These are phyloP conservation scores for Neopestalotiopsis clavispora DNA, from an alignment of 2,329 filamentous ascomycete species.

Conservation along the genomic window DNA sequence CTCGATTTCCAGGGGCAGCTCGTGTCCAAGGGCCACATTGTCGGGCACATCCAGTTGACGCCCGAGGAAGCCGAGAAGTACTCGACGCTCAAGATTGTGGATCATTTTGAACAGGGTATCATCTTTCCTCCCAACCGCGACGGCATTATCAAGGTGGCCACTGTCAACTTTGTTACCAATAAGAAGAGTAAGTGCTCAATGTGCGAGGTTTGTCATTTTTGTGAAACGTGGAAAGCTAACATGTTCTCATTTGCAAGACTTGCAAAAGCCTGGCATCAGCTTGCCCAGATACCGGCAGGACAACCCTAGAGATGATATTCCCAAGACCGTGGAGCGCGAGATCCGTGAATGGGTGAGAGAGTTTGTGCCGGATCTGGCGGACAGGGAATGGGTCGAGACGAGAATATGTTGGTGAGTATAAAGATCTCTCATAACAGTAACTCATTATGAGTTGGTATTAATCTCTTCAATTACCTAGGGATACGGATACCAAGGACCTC, in stretches of 20 bases:
- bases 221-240: too few relatives aligned
- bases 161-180: background rate
- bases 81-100: background rate
- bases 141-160: background rate
- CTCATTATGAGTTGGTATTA: background rate
- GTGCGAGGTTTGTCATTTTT: too few relatives aligned
- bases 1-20: background rate
- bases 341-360: background rate
- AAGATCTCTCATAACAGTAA: rapidly evolving
- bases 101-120: conserved; percentile 6
- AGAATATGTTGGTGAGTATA: background rate
- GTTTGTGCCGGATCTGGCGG: conserved; percentile 6
- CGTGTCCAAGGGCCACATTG: background rate
- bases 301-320: background rate
- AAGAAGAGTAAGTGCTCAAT: background rate
- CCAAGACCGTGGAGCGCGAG: background rate
- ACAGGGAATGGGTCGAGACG: background rate
- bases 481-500: background rate
- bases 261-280: background rate
- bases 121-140: background rate
- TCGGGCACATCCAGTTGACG: background rate
- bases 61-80: background rate
- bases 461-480: background rate
- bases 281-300: background rate
- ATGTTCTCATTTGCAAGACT: background rate